Evolutionary conservation across 352 stramenopile species (phyloP).

Genomic region (Pythium folliculosum): DNA sequence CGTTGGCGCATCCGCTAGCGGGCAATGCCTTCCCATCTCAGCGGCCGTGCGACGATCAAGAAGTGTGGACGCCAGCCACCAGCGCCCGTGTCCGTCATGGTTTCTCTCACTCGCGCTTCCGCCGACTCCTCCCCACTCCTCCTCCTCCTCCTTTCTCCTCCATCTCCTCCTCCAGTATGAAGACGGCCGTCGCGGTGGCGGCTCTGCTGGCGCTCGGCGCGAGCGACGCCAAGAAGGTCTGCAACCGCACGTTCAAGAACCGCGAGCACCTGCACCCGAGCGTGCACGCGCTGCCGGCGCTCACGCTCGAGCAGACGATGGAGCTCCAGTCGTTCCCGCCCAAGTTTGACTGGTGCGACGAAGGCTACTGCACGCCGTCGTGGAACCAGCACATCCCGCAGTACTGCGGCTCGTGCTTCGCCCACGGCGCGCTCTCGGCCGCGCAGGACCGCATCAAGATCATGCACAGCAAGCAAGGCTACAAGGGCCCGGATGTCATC

Average conservation of each 20-base stretch:
- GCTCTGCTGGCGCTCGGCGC: slow-evolving; percentile 20
- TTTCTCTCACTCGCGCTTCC: slow-evolving; percentile 15
- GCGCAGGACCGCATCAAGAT: slow-evolving; percentile 87
- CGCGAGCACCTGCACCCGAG: slow-evolving; percentile 61
- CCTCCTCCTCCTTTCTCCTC: neutral
- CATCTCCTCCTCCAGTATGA: neutral
- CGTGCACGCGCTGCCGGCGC: slow-evolving; percentile 42
- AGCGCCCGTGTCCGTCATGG: neutral
- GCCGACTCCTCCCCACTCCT: slow-evolving; percentile 1
- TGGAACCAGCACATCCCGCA: slow-evolving; percentile 87
- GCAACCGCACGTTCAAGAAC: slow-evolving; percentile 70
- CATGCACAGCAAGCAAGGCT: slow-evolving; percentile 61
- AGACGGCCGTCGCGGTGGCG: slow-evolving; percentile 9
- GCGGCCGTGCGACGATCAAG: slow-evolving; percentile 13
- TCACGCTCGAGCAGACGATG: slow-evolving; percentile 37
- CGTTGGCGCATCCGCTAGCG: neutral
- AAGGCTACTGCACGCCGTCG: slow-evolving; percentile 69
- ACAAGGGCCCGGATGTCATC: slow-evolving; percentile 69
- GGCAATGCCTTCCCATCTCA: slow-evolving; percentile 4
- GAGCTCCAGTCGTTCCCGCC: slow-evolving; percentile 47
- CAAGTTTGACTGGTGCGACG: slow-evolving; percentile 91
- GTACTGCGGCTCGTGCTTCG: slow-evolving; percentile 88
- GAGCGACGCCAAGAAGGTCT: slow-evolving; percentile 40
- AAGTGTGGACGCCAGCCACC: neutral
- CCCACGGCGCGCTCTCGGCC: slow-evolving; percentile 71